phyloP scores from a whole-genome alignment of 352 stramenopile species.

The Pythium graminicola region DNA sequence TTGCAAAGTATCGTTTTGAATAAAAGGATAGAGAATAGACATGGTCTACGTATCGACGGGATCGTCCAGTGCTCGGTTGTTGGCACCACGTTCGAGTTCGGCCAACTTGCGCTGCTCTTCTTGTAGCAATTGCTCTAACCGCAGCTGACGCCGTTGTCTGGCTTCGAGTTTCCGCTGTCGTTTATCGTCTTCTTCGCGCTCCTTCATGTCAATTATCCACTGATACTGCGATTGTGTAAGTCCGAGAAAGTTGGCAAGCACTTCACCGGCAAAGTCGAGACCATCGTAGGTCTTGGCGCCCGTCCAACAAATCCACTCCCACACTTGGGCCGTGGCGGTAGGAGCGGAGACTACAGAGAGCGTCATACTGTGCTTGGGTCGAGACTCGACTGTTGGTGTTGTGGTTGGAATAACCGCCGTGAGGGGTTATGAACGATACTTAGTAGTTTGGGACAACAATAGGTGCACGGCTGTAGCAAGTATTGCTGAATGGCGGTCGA shows the following conservation, averaged over 20 bases:
- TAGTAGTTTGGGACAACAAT: too few relatives aligned
- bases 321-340: slow-evolving; percentile 28
- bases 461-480: too few relatives aligned
- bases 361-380: background rate
- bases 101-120: slow-evolving; percentile 62
- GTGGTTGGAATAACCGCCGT: background rate
- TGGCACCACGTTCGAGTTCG: slow-evolving; percentile 36
- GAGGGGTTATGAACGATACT: too few relatives aligned
- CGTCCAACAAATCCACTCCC: slow-evolving; percentile 61
- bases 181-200: slow-evolving; percentile 64
- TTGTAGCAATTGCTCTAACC: slow-evolving; percentile 58
- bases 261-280: slow-evolving; percentile 76
- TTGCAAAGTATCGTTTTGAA: slow-evolving; percentile 17
- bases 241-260: slow-evolving; percentile 72
- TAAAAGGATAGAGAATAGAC: slow-evolving; percentile 1
- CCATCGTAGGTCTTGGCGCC: slow-evolving; percentile 56
- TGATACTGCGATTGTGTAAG: slow-evolving; percentile 83
- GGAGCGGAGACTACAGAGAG: background rate
- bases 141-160: slow-evolving; percentile 54
- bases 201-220: slow-evolving; percentile 72
- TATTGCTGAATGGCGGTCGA: too few relatives aligned
- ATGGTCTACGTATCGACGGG: too few relatives aligned
- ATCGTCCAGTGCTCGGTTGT: too few relatives aligned
- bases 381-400: background rate
- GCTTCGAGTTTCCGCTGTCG: slow-evolving; percentile 47